phyloP scores from a whole-genome alignment of 352 stramenopile genomes.

The Aphanomyces astaci region DNA sequence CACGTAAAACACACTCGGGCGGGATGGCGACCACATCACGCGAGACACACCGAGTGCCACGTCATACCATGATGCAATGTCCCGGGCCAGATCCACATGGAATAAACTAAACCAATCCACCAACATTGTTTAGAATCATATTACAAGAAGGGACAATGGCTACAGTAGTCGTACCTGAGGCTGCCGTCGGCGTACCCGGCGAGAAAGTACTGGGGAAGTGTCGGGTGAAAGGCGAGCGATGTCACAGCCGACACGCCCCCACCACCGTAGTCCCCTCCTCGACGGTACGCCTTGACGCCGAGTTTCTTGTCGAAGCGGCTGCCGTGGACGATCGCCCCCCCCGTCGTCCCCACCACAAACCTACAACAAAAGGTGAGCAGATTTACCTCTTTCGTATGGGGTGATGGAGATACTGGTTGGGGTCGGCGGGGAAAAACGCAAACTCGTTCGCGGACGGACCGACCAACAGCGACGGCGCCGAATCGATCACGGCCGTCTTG shows the following conservation, averaged over 20 bases:
- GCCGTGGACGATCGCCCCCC: conserved; percentile 32
- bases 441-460: conserved; percentile 43
- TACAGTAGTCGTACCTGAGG: not conserved
- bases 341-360: conserved; percentile 43
- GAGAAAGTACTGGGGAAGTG: conserved; percentile 45
- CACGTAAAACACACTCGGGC: conserved; percentile 46
- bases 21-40: conserved; percentile 46
- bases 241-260: conserved; percentile 29
- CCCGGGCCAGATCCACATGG: conserved; percentile 30
- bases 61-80: conserved; percentile 50
- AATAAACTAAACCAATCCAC: too few relatives aligned
- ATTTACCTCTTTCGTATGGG: not conserved
- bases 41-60: conserved; percentile 33
- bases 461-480: conserved; percentile 21
- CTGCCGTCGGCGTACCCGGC: conserved; percentile 51
- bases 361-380: too few relatives aligned
- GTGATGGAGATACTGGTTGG: conserved; percentile 39
- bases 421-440: conserved; percentile 44
- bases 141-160: too few relatives aligned
- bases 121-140: too few relatives aligned
- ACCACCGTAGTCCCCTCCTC: not conserved
- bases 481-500: conserved; percentile 54
- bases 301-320: conserved; percentile 36
- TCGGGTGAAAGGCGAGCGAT: conserved; percentile 47
- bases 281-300: conserved; percentile 12